Percentiles rank a stretch among this genome's conserved stretches.
Conservation (phyloP, 2,329 filamentous ascomycete species). For the Sclerotinia glacialis region DNA sequence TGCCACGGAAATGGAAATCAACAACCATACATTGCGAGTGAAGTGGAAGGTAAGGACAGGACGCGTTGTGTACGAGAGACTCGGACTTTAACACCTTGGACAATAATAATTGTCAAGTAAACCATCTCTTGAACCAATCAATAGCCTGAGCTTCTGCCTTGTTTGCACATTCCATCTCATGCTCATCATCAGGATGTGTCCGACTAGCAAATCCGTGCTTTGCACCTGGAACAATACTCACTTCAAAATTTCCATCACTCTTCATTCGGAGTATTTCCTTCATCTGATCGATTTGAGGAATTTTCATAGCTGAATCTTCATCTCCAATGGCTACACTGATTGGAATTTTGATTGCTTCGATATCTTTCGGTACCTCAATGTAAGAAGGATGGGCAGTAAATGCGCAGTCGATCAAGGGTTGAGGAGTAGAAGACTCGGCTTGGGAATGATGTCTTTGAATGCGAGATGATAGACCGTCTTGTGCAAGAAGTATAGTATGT, state of each 20-base stretch:
- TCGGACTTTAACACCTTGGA: neutral
- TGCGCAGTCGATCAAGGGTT: constrained; percentile 48
- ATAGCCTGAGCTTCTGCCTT: constrained; percentile 43
- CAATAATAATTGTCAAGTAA: constrained; percentile 8
- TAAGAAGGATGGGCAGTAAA: constrained; percentile 54
- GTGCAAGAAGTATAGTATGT: constrained; percentile 49
- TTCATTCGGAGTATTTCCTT: constrained; percentile 37
- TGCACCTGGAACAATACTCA: constrained; percentile 41
- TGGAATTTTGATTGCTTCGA: constrained; percentile 45
- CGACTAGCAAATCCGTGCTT: constrained; percentile 45
- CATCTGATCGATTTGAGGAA: constrained; percentile 31
- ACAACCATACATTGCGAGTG: neutral
- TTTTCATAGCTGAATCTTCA: constrained; percentile 44
- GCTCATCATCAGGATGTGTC: constrained; percentile 39
- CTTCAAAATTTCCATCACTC: constrained; percentile 37
- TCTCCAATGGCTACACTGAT: constrained; percentile 49
- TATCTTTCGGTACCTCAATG: constrained; percentile 43
- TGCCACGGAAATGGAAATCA: neutral
- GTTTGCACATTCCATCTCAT: constrained; percentile 38
- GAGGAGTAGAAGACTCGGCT: neutral
- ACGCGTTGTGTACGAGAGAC: neutral
- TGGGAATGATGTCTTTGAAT: constrained; percentile 27
- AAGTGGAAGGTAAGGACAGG: neutral
- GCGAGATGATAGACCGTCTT: constrained; percentile 38
- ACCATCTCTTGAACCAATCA: constrained; percentile 39